A percentile compares a stretch with the other conserved stretches of the same genome.
Evolutionary conservation across 2,329 filamentous ascomycete species (phyloP).

Genomic region (Magnaporthiopsis poae): DNA sequence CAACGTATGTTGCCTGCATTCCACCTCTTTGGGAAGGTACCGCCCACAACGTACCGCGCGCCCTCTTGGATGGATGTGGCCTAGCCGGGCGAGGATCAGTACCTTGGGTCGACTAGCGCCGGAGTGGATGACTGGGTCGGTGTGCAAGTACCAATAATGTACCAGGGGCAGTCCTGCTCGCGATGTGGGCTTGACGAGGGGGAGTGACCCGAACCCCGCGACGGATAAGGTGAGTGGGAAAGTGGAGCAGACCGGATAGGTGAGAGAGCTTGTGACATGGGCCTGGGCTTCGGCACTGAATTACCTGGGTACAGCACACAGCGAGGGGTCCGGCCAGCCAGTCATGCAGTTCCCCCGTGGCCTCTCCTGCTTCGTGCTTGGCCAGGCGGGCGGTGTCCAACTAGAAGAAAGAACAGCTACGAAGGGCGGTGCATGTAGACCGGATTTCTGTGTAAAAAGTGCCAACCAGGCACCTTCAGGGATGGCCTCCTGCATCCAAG

Average conservation of each 20-base stretch:
- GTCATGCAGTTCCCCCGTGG: background rate
- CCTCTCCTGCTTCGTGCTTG: too few species aligned
- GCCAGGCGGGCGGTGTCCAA: too few species aligned
- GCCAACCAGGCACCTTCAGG: too few species aligned
- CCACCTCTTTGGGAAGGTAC: background rate
- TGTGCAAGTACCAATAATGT: background rate
- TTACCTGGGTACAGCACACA: too few species aligned
- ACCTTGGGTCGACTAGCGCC: background rate
- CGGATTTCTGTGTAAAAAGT: too few species aligned
- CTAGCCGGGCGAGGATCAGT: background rate
- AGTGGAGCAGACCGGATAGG: background rate
- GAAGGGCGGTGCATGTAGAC: too few species aligned
- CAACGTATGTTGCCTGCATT: background rate
- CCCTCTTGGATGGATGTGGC: background rate
- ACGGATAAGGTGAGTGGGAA: background rate
- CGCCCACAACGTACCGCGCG: background rate
- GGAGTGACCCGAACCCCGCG: conserved; percentile 3
- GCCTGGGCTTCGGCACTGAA: background rate
- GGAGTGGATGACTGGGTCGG: background rate
- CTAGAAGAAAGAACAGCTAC: too few species aligned
- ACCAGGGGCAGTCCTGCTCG: background rate
- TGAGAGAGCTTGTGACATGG: background rate
- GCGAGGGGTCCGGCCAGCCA: background rate
- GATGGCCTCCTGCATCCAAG: too few species aligned
- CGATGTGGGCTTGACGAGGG: background rate